Percentiles rank a stretch among this genome's conserved stretches.
Evolutionary conservation across 169 alveolate species (phyloP).

Genomic region (Pseudocohnilembus persalinus): DNA sequence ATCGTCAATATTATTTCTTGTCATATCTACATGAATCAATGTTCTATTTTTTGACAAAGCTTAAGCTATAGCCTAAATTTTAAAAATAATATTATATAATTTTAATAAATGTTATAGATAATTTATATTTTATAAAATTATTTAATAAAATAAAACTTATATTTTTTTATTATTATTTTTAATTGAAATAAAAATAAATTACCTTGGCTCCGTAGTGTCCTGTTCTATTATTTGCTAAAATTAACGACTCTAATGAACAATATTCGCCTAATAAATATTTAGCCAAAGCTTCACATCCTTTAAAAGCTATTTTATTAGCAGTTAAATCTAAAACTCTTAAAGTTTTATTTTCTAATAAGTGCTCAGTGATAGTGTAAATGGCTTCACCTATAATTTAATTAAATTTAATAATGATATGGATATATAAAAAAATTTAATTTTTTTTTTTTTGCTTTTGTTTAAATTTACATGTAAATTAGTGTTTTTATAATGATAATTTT

Average conservation of each 20-base stretch:
- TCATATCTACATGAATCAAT: conserved; percentile 73
- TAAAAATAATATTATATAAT: too few species aligned
- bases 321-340: conserved; percentile 74
- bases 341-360: conserved; percentile 68
- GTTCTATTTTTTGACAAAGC: conserved; percentile 69
- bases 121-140: too few species aligned
- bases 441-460: too few species aligned
- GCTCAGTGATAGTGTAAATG: conserved; percentile 67
- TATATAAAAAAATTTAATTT: too few species aligned
- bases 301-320: conserved; percentile 70
- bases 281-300: conserved; percentile 77
- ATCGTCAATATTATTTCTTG: conserved; percentile 68
- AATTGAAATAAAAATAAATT: too few species aligned
- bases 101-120: too few species aligned
- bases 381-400: too few species aligned
- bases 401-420: too few species aligned
- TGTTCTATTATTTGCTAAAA: conserved; percentile 60
- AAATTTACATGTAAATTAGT: conserved; percentile 45
- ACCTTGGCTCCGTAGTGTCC: conserved; percentile 68
- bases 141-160: too few species aligned
- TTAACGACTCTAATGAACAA: conserved; percentile 70
- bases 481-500: conserved; percentile 71
- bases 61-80: conserved; percentile 63
- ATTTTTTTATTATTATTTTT: too few species aligned
- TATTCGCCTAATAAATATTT: conserved; percentile 60